Percentiles rank a stretch among this genome's conserved stretches.
Conservation (phyloP, 768 basidiomycete genomes). For the Russula compacta region DNA sequence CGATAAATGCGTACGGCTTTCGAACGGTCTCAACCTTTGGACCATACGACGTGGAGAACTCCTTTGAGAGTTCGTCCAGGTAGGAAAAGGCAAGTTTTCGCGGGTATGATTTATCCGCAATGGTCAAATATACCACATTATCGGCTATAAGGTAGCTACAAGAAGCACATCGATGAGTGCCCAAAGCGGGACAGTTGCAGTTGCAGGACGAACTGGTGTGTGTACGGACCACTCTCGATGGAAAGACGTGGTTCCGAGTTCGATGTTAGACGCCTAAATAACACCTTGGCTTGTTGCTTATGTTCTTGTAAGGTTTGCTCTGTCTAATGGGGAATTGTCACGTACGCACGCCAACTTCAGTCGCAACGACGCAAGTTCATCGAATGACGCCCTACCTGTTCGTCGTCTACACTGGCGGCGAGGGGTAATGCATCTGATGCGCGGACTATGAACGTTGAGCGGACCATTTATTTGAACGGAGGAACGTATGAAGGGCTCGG, state of each 20-base stretch:
- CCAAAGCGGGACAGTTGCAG: neutral
- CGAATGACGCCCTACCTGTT: slow-evolving; percentile 51
- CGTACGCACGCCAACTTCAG: slow-evolving; percentile 8
- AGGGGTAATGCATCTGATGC: slow-evolving; percentile 84
- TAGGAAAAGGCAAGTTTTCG: slow-evolving; percentile 96
- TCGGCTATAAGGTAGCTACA: slow-evolving; percentile 87
- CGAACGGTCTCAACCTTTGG: slow-evolving; percentile 85
- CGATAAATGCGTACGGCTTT: slow-evolving; percentile 98
- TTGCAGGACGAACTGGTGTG: slow-evolving; percentile 70
- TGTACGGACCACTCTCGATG: slow-evolving; percentile 91
- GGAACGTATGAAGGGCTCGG: neutral
- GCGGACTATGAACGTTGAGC: slow-evolving; percentile 77
- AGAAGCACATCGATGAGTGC: neutral
- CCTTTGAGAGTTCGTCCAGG: slow-evolving; percentile 93
- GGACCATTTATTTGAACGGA: slow-evolving; percentile 62
- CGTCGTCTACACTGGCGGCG: slow-evolving; percentile 95
- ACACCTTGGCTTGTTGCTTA: slow-evolving; percentile 96
- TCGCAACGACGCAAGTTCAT: neutral
- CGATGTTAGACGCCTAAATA: slow-evolving; percentile 88
- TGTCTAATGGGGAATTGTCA: slow-evolving; percentile 43
- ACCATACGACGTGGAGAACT: slow-evolving; percentile 89
- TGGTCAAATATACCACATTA: slow-evolving; percentile 90
- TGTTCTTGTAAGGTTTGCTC: slow-evolving; percentile 92
- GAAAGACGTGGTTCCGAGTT: slow-evolving; percentile 95
- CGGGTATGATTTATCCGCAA: slow-evolving; percentile 95